These are phyloP conservation scores for Ustulina deusta DNA, from an alignment of 2,329 filamentous ascomycete species.

Conservation along the genomic window DNA sequence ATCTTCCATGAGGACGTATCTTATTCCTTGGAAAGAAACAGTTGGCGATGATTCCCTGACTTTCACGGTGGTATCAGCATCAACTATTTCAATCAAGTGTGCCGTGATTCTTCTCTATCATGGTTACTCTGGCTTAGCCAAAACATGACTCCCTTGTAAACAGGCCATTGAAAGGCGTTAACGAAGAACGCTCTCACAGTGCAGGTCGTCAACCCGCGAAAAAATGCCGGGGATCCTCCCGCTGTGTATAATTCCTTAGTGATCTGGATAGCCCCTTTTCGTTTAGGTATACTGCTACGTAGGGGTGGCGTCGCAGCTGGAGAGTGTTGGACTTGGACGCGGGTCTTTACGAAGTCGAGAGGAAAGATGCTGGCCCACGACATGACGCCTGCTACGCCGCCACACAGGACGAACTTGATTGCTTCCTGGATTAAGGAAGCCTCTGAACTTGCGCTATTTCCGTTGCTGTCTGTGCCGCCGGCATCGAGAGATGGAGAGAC, in stretches of 20 bases:
- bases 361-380: slow-evolving; percentile 95
- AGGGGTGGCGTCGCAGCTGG: slow-evolving; percentile 49
- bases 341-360: slow-evolving; percentile 90
- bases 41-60: not conserved
- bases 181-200: slow-evolving; percentile 89
- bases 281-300: slow-evolving; percentile 41
- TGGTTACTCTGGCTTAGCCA: slow-evolving; percentile 58
- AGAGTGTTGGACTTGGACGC: slow-evolving; percentile 79
- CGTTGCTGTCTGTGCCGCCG: not conserved
- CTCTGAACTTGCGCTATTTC: not conserved
- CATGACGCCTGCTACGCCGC: slow-evolving; percentile 85
- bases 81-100: slow-evolving; percentile 4
- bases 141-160: slow-evolving; percentile 89
- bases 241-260: slow-evolving; percentile 73
- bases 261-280: slow-evolving; percentile 70
- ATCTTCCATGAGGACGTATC: not conserved
- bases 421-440: slow-evolving; percentile 58
- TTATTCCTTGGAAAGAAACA: not conserved
- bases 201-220: slow-evolving; percentile 81
- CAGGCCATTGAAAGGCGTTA: slow-evolving; percentile 92
- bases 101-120: slow-evolving; percentile 36
- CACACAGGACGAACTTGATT: slow-evolving; percentile 79
- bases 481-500: not conserved
- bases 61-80: not conserved
- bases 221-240: slow-evolving; percentile 74